Percentiles rank a stretch among this genome's conserved stretches.
phyloP scores from a whole-genome alignment of 192 early-diverging fungal genomes.

The Mortierella antarctica region DNA sequence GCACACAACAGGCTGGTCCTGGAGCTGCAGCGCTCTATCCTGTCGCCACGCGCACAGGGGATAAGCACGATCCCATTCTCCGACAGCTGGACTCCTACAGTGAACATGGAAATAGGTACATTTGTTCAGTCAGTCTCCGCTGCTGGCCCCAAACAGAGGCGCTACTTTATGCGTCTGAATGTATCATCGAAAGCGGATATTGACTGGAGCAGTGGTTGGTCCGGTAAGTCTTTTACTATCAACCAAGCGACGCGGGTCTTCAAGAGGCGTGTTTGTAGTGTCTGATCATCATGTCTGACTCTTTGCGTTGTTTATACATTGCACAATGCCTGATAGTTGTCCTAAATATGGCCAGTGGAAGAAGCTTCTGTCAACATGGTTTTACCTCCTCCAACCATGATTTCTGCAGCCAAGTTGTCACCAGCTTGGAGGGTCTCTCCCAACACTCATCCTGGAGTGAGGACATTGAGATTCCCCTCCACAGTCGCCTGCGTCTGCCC shows the following conservation, averaged over 20 bases:
- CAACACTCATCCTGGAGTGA: conserved; percentile 8
- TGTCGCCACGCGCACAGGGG: neutral
- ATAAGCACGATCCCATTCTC: neutral
- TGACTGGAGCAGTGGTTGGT: conserved; percentile 35
- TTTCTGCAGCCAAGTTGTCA: neutral
- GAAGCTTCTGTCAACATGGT: neutral
- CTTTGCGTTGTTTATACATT: neutral
- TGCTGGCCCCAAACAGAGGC: neutral
- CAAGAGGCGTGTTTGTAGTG: too few species aligned
- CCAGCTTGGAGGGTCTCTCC: conserved; percentile 14
- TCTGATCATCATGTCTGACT: neutral
- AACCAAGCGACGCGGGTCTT: too few species aligned
- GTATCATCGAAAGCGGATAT: conserved; percentile 10
- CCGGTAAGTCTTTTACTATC: conserved; percentile 5
- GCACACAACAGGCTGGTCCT: conserved; percentile 11
- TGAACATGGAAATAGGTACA: neutral
- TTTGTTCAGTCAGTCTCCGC: conserved; percentile 7
- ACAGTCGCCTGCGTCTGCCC: neutral
- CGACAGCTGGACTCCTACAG: neutral
- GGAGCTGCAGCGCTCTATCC: conserved; percentile 14
- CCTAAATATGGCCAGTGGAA: too few species aligned
- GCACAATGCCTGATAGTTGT: too few species aligned
- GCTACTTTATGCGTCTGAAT: conserved; percentile 9
- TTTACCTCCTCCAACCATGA: neutral
- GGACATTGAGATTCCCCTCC: conserved; percentile 21